Evolutionary conservation across 441 rosid species (phyloP), one percentile per base, ranked within the genome.

Genomic region (Eutrema salsugineum): DNA sequence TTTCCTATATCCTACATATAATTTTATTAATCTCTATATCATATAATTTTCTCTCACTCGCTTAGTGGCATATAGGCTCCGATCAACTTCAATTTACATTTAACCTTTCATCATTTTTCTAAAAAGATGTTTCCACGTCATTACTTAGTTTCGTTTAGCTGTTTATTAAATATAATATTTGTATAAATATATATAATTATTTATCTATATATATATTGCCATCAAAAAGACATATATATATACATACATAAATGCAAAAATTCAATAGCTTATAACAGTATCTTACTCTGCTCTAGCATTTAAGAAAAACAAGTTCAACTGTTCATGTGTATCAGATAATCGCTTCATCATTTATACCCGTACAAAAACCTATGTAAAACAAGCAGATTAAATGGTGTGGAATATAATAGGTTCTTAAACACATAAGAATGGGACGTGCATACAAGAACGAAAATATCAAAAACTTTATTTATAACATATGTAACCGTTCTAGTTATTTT

Each of bases 61-160:
- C 28, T 35, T 58, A 66, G 62, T 73, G 77, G 67, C 43, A 49
- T 73, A 48, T 20, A 73, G 61, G 78, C 78, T 66, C 72, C 78
- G 66, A 73, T 73, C 51, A 27, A 39, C 47, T 64, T 63, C 30
- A 55, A 1, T 53, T 53, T 24, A 24, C 27, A 24, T 24, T 24
- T 24, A 4, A 15, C 47, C 63, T 43, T 16, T 36, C 50, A 55
- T 27, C 56, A 63, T 44, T 19, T 42, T 2, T 33, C 1, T 32
- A 4, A 17, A 48, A 10, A 20, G 17, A 33, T 46, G 30, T 58
- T 49, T 40, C 51, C 54, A 61, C 16, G 19, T 6, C 61, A 57
- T 7, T 11, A 6, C 14, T 38, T 36, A 11, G 32, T 24, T 38
- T 36, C 46, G 22, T 1, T 30, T 11, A 8, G 5, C 39, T 54